Percentiles rank a stretch among this genome's conserved stretches.
phyloP scores from a whole-genome alignment of 2,329 filamentous ascomycete species.

The Cercospora sesami region DNA sequence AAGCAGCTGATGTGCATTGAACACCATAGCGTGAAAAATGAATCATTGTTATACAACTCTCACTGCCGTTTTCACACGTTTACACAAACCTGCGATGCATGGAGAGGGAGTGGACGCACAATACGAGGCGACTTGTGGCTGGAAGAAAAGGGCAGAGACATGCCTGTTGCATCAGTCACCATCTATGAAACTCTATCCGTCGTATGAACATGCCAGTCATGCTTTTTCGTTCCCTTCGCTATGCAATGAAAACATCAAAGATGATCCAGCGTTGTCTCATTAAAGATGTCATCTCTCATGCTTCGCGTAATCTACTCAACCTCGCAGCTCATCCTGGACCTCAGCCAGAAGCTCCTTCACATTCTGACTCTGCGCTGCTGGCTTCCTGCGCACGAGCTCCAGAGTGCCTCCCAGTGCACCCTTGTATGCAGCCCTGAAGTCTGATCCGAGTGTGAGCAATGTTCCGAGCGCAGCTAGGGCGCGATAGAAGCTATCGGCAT shows the following conservation, averaged over 20 bases:
- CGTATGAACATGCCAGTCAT: neutral
- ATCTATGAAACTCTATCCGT: neutral
- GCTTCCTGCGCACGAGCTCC: slow-evolving; percentile 50
- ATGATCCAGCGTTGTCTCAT: neutral
- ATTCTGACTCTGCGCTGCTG: slow-evolving; percentile 59
- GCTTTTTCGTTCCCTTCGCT: neutral
- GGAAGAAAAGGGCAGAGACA: neutral
- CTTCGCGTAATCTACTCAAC: neutral
- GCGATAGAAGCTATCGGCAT: slow-evolving; percentile 81
- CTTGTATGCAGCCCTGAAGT: slow-evolving; percentile 60
- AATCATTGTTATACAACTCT: neutral
- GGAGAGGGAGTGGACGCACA: neutral
- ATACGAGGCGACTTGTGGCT: neutral
- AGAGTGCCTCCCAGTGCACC: slow-evolving; percentile 55
- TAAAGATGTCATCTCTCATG: neutral
- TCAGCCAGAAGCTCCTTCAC: slow-evolving; percentile 61
- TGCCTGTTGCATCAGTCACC: neutral
- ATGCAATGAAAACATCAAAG: slow-evolving; percentile 2
- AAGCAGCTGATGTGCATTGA: slow-evolving; percentile 1
- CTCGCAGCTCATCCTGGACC: slow-evolving; percentile 53
- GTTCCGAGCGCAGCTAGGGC: slow-evolving; percentile 82
- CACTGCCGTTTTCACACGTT: neutral
- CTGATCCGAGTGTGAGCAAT: slow-evolving; percentile 61
- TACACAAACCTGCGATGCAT: too few relatives aligned
- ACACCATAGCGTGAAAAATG: too few relatives aligned